Conservation (phyloP, 306 rosid genomes). For the Pyrus betulifolia region DNA sequence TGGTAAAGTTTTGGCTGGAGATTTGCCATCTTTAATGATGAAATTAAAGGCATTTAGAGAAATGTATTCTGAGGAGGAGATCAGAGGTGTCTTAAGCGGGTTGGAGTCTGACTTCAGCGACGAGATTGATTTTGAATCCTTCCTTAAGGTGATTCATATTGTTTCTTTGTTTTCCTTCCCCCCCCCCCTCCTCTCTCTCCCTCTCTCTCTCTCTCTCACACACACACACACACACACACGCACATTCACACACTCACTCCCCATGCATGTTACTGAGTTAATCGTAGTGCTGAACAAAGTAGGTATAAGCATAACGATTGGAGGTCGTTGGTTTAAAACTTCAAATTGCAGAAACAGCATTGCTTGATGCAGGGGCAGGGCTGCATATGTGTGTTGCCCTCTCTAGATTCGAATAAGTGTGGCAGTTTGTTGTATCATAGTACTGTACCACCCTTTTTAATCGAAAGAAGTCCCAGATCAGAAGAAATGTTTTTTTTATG, state of each 20-base stretch:
- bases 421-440: neutral
- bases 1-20: slow-evolving; percentile 59
- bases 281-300: neutral
- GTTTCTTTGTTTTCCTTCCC: neutral
- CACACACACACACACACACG: neutral
- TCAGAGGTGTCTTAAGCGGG: slow-evolving; percentile 53
- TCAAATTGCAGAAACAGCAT: neutral
- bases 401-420: neutral
- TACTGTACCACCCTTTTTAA: neutral
- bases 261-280: neutral
- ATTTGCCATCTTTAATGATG: slow-evolving; percentile 59
- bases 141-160: slow-evolving; percentile 57
- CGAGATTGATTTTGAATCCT: slow-evolving; percentile 82
- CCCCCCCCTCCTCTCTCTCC: neutral
- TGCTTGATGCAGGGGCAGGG: neutral
- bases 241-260: neutral
- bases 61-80: slow-evolving; percentile 56
- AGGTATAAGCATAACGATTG: neutral
- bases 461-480: neutral
- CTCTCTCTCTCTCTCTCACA: neutral
- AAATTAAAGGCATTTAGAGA: slow-evolving; percentile 61
- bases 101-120: slow-evolving; percentile 40
- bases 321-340: neutral
- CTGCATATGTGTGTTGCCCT: neutral
- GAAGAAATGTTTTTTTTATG: neutral